phyloP scores from a whole-genome alignment of 2,329 filamentous ascomycete species.

The Diaporthe vexans region DNA sequence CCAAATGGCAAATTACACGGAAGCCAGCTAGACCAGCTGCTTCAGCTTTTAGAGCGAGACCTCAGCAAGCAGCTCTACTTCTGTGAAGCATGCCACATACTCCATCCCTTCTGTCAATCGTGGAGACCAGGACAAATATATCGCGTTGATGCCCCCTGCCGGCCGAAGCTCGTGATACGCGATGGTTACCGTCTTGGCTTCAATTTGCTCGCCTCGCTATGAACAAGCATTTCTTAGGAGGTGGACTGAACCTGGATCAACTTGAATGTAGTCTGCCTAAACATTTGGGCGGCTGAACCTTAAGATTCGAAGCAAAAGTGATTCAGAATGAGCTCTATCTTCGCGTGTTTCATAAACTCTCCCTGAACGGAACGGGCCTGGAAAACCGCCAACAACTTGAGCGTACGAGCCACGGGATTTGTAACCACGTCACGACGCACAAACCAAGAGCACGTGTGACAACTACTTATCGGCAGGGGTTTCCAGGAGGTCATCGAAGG shows the following conservation, averaged over 20 bases:
- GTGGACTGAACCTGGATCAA: not conserved
- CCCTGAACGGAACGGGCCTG: not conserved
- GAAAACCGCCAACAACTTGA: not conserved
- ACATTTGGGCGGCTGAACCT: not conserved
- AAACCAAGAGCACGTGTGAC: not conserved
- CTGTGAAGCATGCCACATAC: not conserved
- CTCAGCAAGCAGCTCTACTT: constrained; percentile 5
- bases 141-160: not conserved
- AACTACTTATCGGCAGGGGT: not conserved
- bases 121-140: not conserved
- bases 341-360: not conserved
- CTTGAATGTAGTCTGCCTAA: not conserved
- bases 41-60: not conserved
- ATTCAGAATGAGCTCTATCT: constrained; percentile 15
- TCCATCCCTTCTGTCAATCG: not conserved
- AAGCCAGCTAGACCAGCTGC: not conserved
- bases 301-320: not conserved
- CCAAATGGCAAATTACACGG: not conserved
- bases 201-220: not conserved
- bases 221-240: constrained; percentile 3
- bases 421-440: constrained; percentile 2
- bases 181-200: not conserved
- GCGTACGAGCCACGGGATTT: not conserved
- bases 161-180: not conserved
- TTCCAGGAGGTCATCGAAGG: not conserved